Evolutionary conservation across 179 eudicot species (phyloP).

Genomic region (Dionaea muscipula): DNA sequence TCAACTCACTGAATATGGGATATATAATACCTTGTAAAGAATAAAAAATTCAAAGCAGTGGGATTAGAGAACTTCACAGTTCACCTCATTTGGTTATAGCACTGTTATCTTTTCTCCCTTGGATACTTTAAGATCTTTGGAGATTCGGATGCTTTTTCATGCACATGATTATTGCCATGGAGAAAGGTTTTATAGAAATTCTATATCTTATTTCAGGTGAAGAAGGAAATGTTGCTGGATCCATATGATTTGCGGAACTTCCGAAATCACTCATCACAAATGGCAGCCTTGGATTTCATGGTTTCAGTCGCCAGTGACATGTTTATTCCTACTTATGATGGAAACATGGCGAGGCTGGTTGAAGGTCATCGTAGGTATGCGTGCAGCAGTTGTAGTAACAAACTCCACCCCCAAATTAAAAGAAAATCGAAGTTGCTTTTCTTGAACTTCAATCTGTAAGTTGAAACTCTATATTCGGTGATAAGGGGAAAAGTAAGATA

Average conservation of each 20-base stretch:
- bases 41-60: too few relatives aligned
- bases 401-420: too few relatives aligned
- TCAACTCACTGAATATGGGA: too few relatives aligned
- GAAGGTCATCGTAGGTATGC: conserved; percentile 96
- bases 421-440: too few relatives aligned
- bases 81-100: too few relatives aligned
- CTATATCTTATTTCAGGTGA: conserved; percentile 37
- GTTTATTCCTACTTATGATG: conserved; percentile 85
- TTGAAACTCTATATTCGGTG: too few relatives aligned
- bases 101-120: too few relatives aligned
- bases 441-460: too few relatives aligned
- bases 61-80: too few relatives aligned
- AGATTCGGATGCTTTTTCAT: conserved; percentile 4
- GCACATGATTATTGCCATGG: background rate
- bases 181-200: background rate
- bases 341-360: conserved; percentile 93
- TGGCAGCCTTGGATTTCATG: conserved; percentile 97
- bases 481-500: too few relatives aligned
- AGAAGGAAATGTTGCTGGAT: conserved; percentile 79
- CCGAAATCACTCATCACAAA: conserved; percentile 96
- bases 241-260: conserved; percentile 63
- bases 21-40: too few relatives aligned
- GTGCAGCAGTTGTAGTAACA: background rate
- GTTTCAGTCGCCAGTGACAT: conserved; percentile 74
- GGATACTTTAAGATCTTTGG: too few relatives aligned